Base-by-base conservation (phyloP, 805 yeast species). In the Gaillardinia entomophila region DNA sequence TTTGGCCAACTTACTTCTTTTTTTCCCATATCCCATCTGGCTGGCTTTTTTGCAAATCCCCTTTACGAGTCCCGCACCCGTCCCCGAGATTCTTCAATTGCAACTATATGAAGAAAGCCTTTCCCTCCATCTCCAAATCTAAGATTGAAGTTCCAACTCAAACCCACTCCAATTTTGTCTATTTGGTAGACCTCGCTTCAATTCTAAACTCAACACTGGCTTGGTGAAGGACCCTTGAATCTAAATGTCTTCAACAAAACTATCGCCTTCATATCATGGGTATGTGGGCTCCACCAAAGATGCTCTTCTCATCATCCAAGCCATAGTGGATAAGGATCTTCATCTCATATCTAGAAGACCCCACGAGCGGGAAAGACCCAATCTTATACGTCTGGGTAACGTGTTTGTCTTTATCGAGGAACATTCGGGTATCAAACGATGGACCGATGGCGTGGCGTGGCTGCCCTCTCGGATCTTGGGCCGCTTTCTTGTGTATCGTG, bases 361-460 rank as follows among this genome's bases (percentile, higher is more conserved):
- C 0, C 83, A 77, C 38, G 96, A 86, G 48, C 64, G 76, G 15
- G 96, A 88, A 57, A 66, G 95, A 12, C 48, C 69, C 1, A 56
- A 60, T 3, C 62, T 86, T 31, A 86, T 89, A 22, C 62, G 68
- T 34, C 78, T 87, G 7, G 96, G 96, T 0, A 77, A 78, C 43
- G 78, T 87, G 1, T 88, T 89, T 57, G 86, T 90, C 1, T 88
- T 89, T 49, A 74, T 82, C 30, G 96, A 89, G 55, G 86, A 82
- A 43, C 65, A 73, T 10, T 78, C 89, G 0, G 88, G 90, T 3
- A 88, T 89, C 38, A 84, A 83, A 52, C 68, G 97, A 37, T 89
- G 97, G 97, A 89, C 97, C 1, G 97, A 89, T 50, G 96, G 96
- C n/a, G 75, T 85, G 11, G 68, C 89, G 11, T 89, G 97, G 97